Evolutionary conservation across 441 rosid species (phyloP).

Genomic region (Adansonia madagascariensis): DNA sequence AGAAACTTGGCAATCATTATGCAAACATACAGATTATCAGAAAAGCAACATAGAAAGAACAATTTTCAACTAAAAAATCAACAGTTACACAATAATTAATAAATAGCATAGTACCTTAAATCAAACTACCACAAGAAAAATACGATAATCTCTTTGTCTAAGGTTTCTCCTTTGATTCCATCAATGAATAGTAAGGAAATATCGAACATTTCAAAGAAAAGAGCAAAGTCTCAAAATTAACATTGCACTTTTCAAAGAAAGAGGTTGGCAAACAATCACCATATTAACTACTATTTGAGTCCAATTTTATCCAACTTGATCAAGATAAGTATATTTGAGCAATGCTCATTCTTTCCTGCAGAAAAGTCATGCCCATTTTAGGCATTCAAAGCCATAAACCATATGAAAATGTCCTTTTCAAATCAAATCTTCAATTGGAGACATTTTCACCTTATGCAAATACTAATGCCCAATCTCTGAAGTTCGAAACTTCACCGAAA

Average conservation of each 20-base stretch:
- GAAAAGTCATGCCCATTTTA: background rate
- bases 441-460: background rate
- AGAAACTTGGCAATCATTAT: background rate
- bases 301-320: constrained; percentile 3
- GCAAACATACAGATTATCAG: constrained; percentile 4
- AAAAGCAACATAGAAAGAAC: constrained; percentile 2
- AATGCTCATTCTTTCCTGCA: constrained; percentile 5
- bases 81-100: constrained; percentile 5
- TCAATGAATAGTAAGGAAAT: background rate
- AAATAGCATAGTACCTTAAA: constrained; percentile 3
- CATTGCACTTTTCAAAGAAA: background rate
- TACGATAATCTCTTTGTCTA: background rate
- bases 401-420: constrained; percentile 4
- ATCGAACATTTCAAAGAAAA: background rate
- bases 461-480: background rate
- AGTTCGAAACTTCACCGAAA: constrained; percentile 4
- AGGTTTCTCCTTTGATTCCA: background rate
- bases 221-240: background rate
- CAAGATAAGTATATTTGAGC: background rate
- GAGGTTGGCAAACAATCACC: background rate
- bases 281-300: background rate
- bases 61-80: background rate
- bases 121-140: background rate
- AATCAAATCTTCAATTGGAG: background rate
- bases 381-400: constrained; percentile 8